Base-by-base conservation (phyloP, 2,329 filamentous ascomycete species). In the Phoma sp. region DNA sequence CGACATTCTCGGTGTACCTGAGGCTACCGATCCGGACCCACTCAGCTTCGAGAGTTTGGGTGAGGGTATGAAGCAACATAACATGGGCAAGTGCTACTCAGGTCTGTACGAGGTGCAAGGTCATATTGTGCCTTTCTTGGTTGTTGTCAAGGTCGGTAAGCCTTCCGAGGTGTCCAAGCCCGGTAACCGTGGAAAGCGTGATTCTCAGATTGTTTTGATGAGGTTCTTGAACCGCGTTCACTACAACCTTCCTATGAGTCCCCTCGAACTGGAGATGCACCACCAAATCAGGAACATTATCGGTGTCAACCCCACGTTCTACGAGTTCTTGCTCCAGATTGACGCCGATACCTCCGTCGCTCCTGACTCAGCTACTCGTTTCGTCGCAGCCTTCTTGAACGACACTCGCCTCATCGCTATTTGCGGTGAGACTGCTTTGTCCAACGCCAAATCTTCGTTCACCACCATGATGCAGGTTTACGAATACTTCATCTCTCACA, bases 401-500 rank as follows among this genome's bases (percentile, higher is more conserved):
- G 95, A 99, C 73, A 96, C 93, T 24, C 88, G 91, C 51, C 82
- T 98, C n/a, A 93, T 97, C 69, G 95, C 89, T 50, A 86, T 95
- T 43, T 99, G 95, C 70, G 95, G 95, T 78, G 95, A 99, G 77
- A 99, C 95, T 0, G 89, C 89, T 13, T 82, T 99, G 42, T 93
- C 89, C 59, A 99, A 99, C 72, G 90, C 92, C 56, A 97, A 97
- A 76, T 84, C 89, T 6, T 97, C 93, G 1, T 91, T 96, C 70
- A 86, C 96, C 64, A 99, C 95, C 46, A 98, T 98, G 93, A 99
- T 99, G 74, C 95, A 99, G 77, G 93, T 99, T 30, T 99, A 98
- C 82, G 93, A 99, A 77, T 99, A 99, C 83, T 99, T 93, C 80
- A 99, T 99, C 69, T 98, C 93, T 46, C 93, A 99, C 82, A 96